phyloP scores from a whole-genome alignment of 208 protist genomes.

The Leishmania arabica region DNA sequence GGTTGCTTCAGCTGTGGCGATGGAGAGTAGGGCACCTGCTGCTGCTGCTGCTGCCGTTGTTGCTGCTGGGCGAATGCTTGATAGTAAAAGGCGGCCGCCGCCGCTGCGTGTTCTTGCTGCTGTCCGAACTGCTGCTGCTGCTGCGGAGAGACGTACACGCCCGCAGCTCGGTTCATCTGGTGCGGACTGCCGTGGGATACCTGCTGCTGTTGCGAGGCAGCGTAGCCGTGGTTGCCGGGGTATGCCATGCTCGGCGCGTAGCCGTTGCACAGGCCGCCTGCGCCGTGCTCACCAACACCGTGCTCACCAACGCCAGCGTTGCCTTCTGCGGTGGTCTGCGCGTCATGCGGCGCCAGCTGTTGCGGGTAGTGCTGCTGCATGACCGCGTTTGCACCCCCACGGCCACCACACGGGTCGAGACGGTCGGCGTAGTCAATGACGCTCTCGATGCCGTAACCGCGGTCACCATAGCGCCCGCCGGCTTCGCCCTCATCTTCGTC shows the following conservation, averaged over 20 bases:
- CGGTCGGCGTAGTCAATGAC: not conserved
- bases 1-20: not conserved
- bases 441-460: not conserved
- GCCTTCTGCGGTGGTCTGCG: not conserved
- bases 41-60: not conserved
- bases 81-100: constrained; percentile 21
- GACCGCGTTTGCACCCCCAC: not conserved
- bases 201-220: constrained; percentile 3
- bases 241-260: not conserved
- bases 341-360: constrained; percentile 2
- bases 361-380: constrained; percentile 2
- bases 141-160: not conserved
- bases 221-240: not conserved
- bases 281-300: not conserved
- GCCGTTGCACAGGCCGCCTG: not conserved
- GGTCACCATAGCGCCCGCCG: not conserved
- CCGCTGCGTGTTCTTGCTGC: constrained; percentile 13
- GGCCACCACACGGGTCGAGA: not conserved
- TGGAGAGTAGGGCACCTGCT: not conserved
- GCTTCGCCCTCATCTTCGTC: constrained; percentile 3
- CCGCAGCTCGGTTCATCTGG: constrained; percentile 1
- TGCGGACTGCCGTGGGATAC: constrained; percentile 12
- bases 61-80: constrained; percentile 19
- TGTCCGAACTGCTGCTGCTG: constrained; percentile 14
- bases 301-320: not conserved